Evolutionary conservation across 2,329 filamentous ascomycete species (phyloP), one percentile per base, ranked within the genome.

Genomic region (Aaosphaeria arxii): DNA sequence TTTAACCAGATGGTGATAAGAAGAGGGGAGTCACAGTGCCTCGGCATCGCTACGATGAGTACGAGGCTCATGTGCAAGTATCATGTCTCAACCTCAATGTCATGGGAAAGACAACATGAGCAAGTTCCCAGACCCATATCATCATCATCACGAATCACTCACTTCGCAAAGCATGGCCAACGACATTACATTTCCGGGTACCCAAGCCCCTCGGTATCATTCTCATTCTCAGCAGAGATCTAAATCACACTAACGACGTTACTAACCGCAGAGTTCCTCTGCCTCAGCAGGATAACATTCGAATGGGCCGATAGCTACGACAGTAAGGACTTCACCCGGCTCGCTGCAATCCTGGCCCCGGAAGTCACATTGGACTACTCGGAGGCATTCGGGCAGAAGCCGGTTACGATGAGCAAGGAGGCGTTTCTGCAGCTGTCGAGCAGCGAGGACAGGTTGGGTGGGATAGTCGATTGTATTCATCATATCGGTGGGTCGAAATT

Each of bases 281-380:
- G 46, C 29, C 44, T 52, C 9, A 40, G 30, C 5, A 43, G 50
- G 4, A 46, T 52, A 40, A 52, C 46, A 3, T 49, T 52, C 41
- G 46, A 52, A 46, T 52, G 46, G 49, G 49, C 49, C n/a, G 49
- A 52, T 30, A 49, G 39, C 32, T 52, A 52, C 28, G 49, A 52
- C 33, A 31, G 36, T 11, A 52, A 47, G 32, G 38, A 51, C 33
- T 49, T 51, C 46, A 4, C 39, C 28, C 49, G 46, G 4, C 43
- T 52, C 13, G 28, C n/a, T 5, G 46, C 46, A 11, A 49, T 49
- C 30, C 43, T 49, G 2, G 49, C 41, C 6, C 43, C 49, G 9
- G 39, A 38, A 24, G 43, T 49, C 11, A 52, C 49, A 11, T 46
- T 52, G 30, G 46, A 52, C 44, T 52, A 52, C 35, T 49, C 49